Conservation (phyloP, 352 stramenopile genomes). For the Thalassiosira delicatula region DNA sequence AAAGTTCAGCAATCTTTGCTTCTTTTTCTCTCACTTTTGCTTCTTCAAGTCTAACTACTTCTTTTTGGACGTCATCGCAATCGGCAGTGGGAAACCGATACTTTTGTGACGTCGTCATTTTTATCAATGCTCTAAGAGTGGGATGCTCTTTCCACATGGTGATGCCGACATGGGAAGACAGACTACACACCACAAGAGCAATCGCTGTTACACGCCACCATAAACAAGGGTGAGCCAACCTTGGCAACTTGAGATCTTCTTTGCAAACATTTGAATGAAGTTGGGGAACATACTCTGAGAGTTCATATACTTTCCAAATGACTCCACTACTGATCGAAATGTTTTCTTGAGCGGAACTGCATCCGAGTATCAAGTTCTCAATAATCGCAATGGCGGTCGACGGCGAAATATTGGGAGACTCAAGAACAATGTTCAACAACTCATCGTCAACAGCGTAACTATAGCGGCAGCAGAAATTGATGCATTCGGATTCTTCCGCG, state of each 20-base stretch:
- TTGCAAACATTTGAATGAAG: no score
- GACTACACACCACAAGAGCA: constrained; percentile 68
- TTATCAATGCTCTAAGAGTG: no score
- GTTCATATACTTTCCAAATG: constrained; percentile 71
- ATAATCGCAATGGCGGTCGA: constrained; percentile 65
- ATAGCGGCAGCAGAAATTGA: constrained; percentile 66
- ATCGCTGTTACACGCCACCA: constrained; percentile 78
- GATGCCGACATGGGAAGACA: constrained; percentile 54
- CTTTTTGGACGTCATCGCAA: constrained; percentile 64
- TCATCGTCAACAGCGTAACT: constrained; percentile 72
- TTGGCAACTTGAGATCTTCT: no score
- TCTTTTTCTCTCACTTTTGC: constrained; percentile 64
- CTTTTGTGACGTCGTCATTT: constrained; percentile 76
- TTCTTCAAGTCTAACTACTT: constrained; percentile 69
- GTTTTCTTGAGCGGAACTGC: constrained; percentile 36
- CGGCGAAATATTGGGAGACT: constrained; percentile 29
- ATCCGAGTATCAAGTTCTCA: constrained; percentile 74
- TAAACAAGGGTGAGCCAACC: constrained; percentile 28
- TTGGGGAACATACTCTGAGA: constrained; percentile 59
- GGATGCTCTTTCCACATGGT: constrained; percentile 71
- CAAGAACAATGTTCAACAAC: constrained; percentile 72
- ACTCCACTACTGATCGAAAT: no score
- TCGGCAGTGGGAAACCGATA: constrained; percentile 83
- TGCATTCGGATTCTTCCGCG: constrained; percentile 37
- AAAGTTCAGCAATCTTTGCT: constrained; percentile 67